A percentile compares a stretch with the other conserved stretches of the same genome.
Conservation (phyloP, 495 filamentous ascomycete genomes). For the Penicillium antarcticum region DNA sequence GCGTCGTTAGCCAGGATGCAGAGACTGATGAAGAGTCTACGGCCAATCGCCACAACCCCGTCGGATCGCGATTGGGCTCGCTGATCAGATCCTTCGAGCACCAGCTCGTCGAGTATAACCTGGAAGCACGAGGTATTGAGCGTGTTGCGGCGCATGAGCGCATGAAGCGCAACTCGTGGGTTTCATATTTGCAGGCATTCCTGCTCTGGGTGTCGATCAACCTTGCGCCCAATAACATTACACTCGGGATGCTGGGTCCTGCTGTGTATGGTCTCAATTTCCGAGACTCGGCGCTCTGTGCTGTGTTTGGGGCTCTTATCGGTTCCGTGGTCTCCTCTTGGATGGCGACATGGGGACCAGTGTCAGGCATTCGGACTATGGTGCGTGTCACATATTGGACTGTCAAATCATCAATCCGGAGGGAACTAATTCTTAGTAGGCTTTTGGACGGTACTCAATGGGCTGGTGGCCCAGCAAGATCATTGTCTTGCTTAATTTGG, state of each 20-base stretch:
- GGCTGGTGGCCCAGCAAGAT: slow-evolving; percentile 80
- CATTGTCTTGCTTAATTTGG: slow-evolving; percentile 66
- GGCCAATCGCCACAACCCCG: slow-evolving; percentile 13
- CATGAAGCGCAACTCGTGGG: slow-evolving; percentile 49
- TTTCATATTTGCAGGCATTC: slow-evolving; percentile 59
- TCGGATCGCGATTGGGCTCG: slow-evolving; percentile 28
- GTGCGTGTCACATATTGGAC: slow-evolving; percentile 21
- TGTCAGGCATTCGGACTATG: slow-evolving; percentile 69
- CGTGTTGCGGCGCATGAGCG: slow-evolving; percentile 63
- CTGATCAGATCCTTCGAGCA: slow-evolving; percentile 37
- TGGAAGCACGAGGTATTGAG: slow-evolving; percentile 74
- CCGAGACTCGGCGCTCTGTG: slow-evolving; percentile 60
- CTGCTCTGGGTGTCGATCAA: slow-evolving; percentile 76
- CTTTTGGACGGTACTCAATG: slow-evolving; percentile 70
- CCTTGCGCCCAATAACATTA: slow-evolving; percentile 72
- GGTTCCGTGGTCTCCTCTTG: slow-evolving; percentile 61
- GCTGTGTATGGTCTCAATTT: slow-evolving; percentile 68
- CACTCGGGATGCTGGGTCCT: slow-evolving; percentile 69
- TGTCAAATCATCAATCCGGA: background rate
- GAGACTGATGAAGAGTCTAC: slow-evolving; percentile 10
- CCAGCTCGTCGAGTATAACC: slow-evolving; percentile 48
- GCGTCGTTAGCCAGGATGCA: slow-evolving; percentile 18
- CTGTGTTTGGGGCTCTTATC: slow-evolving; percentile 59
- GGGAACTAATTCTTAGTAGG: slow-evolving; percentile 31
- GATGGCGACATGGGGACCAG: slow-evolving; percentile 70